Evolutionary conservation across 345 rosid species (phyloP).

Genomic region (Corchorus capsularis): DNA sequence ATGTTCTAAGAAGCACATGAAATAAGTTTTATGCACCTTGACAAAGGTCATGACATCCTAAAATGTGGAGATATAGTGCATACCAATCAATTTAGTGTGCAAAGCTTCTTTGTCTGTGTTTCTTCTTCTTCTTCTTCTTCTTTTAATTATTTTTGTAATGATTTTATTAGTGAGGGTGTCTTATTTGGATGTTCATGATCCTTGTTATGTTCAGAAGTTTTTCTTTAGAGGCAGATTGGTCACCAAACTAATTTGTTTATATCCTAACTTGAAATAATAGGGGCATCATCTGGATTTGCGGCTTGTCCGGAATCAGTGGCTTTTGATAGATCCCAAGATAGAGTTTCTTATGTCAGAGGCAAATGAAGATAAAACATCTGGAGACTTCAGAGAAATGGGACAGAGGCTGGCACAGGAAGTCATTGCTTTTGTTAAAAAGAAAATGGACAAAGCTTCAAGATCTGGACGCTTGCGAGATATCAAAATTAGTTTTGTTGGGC

Average conservation of each 20-base stretch:
- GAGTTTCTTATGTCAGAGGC: constrained; percentile 95
- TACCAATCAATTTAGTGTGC: not conserved
- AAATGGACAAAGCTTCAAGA: constrained; percentile 68
- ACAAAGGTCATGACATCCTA: not conserved
- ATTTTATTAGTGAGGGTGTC: not conserved
- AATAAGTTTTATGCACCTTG: constrained; percentile 1
- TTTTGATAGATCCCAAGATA: constrained; percentile 81
- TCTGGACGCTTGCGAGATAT: constrained; percentile 60
- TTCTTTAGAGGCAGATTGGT: not conserved
- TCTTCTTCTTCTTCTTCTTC: no score
- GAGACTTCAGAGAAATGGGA: constrained; percentile 96
- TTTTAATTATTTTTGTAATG: no score
- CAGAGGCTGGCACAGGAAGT: constrained; percentile 87
- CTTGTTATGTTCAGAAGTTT: not conserved
- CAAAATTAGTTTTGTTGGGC: constrained; percentile 93
- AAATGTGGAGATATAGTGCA: not conserved
- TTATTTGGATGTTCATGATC: not conserved
- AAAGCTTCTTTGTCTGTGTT: not conserved
- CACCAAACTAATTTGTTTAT: not conserved
- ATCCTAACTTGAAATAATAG: constrained; percentile 32
- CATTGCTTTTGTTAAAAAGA: constrained; percentile 70
- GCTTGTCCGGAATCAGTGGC: constrained; percentile 95
- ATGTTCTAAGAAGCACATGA: not conserved
- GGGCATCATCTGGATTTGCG: constrained; percentile 97
- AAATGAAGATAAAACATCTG: constrained; percentile 88